Conservation (phyloP, 305 asterid species). For the Euphrasia arctica region DNA sequence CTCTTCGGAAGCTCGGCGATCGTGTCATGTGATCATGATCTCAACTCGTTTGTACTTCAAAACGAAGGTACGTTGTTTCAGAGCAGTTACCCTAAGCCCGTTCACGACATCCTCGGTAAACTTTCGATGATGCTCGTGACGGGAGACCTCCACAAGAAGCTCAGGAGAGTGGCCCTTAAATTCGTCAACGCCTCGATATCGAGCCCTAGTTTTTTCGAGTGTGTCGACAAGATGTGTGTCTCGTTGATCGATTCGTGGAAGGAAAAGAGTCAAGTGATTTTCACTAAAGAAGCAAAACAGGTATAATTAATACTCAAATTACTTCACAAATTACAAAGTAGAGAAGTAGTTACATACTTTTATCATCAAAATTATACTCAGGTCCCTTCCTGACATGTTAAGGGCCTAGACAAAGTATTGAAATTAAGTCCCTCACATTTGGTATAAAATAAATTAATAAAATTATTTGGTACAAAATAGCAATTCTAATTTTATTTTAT, state of each 20-base stretch:
- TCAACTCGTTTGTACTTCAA: slow-evolving; percentile 56
- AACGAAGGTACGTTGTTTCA: slow-evolving; percentile 59
- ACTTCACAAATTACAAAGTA: no score
- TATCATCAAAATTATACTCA: no score
- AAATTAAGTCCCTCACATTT: no score
- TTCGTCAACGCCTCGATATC: slow-evolving; percentile 49
- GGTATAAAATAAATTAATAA: no score
- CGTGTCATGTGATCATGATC: slow-evolving; percentile 66
- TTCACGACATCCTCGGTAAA: slow-evolving; percentile 55
- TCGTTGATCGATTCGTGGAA: slow-evolving; percentile 42
- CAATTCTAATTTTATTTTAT: no score
- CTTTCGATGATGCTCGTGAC: slow-evolving; percentile 53
- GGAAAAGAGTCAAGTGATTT: slow-evolving; percentile 25
- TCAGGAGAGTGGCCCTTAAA: slow-evolving; percentile 38
- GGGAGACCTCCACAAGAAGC: slow-evolving; percentile 55
- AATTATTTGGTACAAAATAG: no score
- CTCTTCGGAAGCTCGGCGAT: slow-evolving; percentile 64
- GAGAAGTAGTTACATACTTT: no score
- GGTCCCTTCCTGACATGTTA: no score
- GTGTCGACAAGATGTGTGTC: slow-evolving; percentile 33
- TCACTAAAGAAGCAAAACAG: no score
- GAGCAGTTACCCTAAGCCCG: slow-evolving; percentile 60
- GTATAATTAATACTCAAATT: neutral
- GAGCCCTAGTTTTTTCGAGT: slow-evolving; percentile 34
- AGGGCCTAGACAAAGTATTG: no score